phyloP scores from a whole-genome alignment of 306 rosid genomes.

The Casuarina equisetifolia region DNA sequence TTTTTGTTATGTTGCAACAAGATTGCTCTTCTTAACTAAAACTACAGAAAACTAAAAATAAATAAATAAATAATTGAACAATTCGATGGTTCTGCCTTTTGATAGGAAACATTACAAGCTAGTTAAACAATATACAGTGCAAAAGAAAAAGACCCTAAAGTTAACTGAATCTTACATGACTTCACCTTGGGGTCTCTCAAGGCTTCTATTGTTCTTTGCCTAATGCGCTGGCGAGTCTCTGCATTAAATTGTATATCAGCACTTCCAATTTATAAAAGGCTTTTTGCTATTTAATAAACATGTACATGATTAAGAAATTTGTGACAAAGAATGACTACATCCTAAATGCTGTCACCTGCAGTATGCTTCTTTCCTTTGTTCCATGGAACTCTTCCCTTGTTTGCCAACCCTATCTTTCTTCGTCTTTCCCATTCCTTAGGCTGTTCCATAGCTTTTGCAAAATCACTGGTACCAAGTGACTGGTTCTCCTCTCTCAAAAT shows the following conservation, averaged over 20 bases:
- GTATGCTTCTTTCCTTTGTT: constrained; percentile 88
- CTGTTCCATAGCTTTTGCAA: constrained; percentile 27
- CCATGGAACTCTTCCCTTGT: constrained; percentile 93
- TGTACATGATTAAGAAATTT: not conserved
- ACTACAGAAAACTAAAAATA: not conserved
- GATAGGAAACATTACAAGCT: not conserved
- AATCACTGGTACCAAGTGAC: constrained; percentile 19
- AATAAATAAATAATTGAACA: constrained; percentile 2
- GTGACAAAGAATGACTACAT: not conserved
- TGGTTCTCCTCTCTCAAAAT: constrained; percentile 24
- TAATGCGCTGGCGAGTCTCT: constrained; percentile 78
- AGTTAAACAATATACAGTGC: not conserved
- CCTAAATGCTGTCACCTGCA: constrained; percentile 46
- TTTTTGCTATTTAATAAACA: not conserved
- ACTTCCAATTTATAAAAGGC: constrained; percentile 16
- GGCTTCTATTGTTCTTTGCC: constrained; percentile 71
- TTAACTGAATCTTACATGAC: constrained; percentile 63
- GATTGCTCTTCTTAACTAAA: constrained; percentile 8
- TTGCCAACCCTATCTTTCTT: constrained; percentile 73
- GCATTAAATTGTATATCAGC: constrained; percentile 27
- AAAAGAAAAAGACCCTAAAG: constrained; percentile 30
- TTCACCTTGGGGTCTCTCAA: constrained; percentile 91
- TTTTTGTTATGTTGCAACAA: constrained; percentile 6
- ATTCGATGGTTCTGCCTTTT: not conserved
- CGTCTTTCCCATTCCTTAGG: constrained; percentile 66